Evolutionary conservation across 768 basidiomycete species (phyloP), one percentile per base, ranked within the genome.

Genomic region (Lactifluus subvellereus): DNA sequence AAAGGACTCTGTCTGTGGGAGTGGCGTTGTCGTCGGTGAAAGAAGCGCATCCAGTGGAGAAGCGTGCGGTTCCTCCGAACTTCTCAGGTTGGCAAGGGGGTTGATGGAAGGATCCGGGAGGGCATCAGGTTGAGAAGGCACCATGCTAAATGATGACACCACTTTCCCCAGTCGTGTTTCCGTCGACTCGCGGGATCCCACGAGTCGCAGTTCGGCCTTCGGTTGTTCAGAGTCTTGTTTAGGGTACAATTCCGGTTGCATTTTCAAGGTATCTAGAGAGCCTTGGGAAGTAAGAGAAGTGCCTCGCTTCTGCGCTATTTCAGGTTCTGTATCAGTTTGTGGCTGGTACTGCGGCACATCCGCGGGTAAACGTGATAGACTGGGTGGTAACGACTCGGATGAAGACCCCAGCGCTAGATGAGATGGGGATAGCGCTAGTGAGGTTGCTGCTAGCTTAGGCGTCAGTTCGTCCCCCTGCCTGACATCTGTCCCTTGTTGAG

Each of bases 21-120:
- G 40, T 6, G 64, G 30, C 18, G 62, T 66, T 10, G 70, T 68
- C 1, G 68, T 69, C 3, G 72, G 74, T 2, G 74, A 74, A n/a
- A 74, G 69, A 30, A 74, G 69, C 1, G 62, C 60, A 51, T 74
- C 74, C 14, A 73, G 69, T 6, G 67, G 59, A 8, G 65, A 62
- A 9, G 59, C 6, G 16, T 30, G 54, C 6, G 30, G 54, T 8
- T 43, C 63, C 33, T 50, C 59, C 22, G 32, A 9, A 40, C 38
- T 50, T 32, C 48, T 22, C 14, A 27, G n/a, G 42, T 55, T 40
- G 33, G 58, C 10, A 47, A 18, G 58, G 10, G 4, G 4, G 11
- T 54, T 22, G 9, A 16, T 13, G n/a, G 49, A 9, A 8, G 40
- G 48, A n/a, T 22, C 18, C 18, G 32, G 32, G 2, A 10, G 40